Percentiles rank a stretch among this genome's conserved stretches.
Evolutionary conservation across 176 grass and related monocot genomes (phyloP).

Genomic region (Cenchrus purpureus): DNA sequence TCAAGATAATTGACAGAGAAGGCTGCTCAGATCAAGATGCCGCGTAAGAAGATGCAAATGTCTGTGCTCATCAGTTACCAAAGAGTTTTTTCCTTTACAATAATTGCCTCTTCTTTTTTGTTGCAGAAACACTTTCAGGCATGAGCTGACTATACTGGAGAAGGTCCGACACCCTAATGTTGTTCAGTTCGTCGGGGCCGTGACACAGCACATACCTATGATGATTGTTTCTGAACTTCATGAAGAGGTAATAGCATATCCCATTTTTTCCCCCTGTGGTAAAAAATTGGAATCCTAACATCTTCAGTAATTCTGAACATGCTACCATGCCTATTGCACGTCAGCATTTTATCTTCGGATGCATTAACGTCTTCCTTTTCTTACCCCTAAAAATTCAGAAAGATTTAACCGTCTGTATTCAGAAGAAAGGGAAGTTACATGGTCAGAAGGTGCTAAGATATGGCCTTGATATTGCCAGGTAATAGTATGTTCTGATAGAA

Average conservation of each 20-base stretch:
- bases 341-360: neutral
- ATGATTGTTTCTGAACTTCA: conserved; percentile 93
- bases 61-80: neutral
- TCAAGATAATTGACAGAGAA: conserved; percentile 94
- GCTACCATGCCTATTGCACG: neutral
- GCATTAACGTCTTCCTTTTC: neutral
- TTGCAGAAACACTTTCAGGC: conserved; percentile 75
- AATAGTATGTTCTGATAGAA: neutral
- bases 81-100: neutral
- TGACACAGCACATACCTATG: conserved; percentile 97
- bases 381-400: conserved; percentile 45
- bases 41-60: conserved; percentile 60
- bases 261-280: neutral
- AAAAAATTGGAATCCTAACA: neutral
- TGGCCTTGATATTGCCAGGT: conserved; percentile 95
- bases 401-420: conserved; percentile 79
- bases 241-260: conserved; percentile 51
- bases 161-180: conserved; percentile 93
- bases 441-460: conserved; percentile 85
- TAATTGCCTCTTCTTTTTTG: conserved; percentile 2
- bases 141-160: conserved; percentile 78
- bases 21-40: conserved; percentile 71
- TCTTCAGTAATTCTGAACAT: neutral
- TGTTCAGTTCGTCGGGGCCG: conserved; percentile 86
- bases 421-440: conserved; percentile 80